Evolutionary conservation across 495 filamentous ascomycete species (phyloP).

Genomic region (Aspergillus affinis): DNA sequence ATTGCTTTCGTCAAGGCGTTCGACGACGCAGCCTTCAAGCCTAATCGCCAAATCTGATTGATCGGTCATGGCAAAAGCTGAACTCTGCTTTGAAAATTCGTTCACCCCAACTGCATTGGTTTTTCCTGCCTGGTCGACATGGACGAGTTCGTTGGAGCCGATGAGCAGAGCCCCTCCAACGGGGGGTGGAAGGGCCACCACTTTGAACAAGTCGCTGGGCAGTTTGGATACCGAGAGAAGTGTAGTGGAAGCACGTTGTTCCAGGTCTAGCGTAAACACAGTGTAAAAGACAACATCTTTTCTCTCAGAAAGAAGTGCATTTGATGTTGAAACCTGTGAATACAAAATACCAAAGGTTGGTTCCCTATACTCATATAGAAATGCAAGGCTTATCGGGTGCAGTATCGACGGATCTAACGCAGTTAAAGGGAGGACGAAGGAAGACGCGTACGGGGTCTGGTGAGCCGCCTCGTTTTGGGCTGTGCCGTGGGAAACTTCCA

Average conservation of each 20-base stretch:
- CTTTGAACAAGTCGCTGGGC: slow-evolving; percentile 84
- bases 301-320: slow-evolving; percentile 69
- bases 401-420: slow-evolving; percentile 82
- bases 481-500: slow-evolving; percentile 23
- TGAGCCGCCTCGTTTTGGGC: slow-evolving; percentile 54
- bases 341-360: slow-evolving; percentile 95
- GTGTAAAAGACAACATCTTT: slow-evolving; percentile 85
- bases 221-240: slow-evolving; percentile 81
- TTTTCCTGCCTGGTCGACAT: slow-evolving; percentile 94
- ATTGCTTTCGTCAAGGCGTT: slow-evolving; percentile 67
- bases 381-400: slow-evolving; percentile 86
- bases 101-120: slow-evolving; percentile 94
- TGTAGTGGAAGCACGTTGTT: slow-evolving; percentile 90
- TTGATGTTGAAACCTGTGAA: slow-evolving; percentile 66
- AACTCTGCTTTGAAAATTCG: slow-evolving; percentile 74
- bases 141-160: slow-evolving; percentile 86
- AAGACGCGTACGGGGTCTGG: slow-evolving; percentile 81
- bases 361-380: slow-evolving; percentile 95
- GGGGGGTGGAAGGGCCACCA: slow-evolving; percentile 79
- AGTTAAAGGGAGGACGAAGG: slow-evolving; percentile 84
- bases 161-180: slow-evolving; percentile 86
- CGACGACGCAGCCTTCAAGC: slow-evolving; percentile 79
- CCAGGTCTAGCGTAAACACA: slow-evolving; percentile 92
- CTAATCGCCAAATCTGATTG: slow-evolving; percentile 78
- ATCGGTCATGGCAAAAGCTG: slow-evolving; percentile 77